A percentile compares a stretch with the other conserved stretches of the same genome.
Evolutionary conservation across 1,139 yeast species (phyloP).

Genomic region (Pichia sp.): DNA sequence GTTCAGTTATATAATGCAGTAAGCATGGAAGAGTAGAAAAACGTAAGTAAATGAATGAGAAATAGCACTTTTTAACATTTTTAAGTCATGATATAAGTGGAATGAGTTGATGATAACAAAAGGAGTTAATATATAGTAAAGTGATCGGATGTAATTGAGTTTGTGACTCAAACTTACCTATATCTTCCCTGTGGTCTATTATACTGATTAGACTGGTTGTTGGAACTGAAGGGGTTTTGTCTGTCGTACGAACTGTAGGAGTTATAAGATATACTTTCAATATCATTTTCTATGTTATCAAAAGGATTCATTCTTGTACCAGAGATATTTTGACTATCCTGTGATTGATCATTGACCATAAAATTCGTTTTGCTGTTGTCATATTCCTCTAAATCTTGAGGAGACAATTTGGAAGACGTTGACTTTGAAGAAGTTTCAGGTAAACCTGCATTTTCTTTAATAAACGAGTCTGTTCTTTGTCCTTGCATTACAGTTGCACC

Average conservation of each 20-base stretch:
- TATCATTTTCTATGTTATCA: slow-evolving; percentile 7
- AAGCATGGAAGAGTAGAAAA: no score
- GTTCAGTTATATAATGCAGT: no score
- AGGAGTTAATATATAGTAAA: no score
- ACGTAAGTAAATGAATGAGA: no score
- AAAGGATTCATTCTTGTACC: slow-evolving; percentile 11
- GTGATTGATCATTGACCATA: slow-evolving; percentile 10
- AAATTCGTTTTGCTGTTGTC: slow-evolving; percentile 1
- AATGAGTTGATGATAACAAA: no score
- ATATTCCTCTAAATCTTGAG: slow-evolving; percentile 58
- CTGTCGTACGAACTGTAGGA: slow-evolving; percentile 2
- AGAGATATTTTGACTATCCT: not conserved
- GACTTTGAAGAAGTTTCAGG: not conserved
- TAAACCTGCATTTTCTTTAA: slow-evolving; percentile 47
- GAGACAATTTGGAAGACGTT: slow-evolving; percentile 62
- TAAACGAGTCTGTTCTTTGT: slow-evolving; percentile 37
- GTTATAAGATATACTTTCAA: not conserved
- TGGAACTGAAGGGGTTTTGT: slow-evolving; percentile 7
- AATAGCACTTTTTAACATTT: no score
- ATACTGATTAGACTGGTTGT: not conserved
- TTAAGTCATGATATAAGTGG: no score
- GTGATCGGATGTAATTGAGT: no score
- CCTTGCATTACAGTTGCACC: slow-evolving; percentile 87
- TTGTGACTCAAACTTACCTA: no score
- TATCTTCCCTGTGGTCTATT: no score